A percentile compares a stretch with the other conserved stretches of the same genome.
These are phyloP conservation scores for Myxozyma sirexii DNA, from an alignment of 805 yeast genomes.

Conservation along the genomic window DNA sequence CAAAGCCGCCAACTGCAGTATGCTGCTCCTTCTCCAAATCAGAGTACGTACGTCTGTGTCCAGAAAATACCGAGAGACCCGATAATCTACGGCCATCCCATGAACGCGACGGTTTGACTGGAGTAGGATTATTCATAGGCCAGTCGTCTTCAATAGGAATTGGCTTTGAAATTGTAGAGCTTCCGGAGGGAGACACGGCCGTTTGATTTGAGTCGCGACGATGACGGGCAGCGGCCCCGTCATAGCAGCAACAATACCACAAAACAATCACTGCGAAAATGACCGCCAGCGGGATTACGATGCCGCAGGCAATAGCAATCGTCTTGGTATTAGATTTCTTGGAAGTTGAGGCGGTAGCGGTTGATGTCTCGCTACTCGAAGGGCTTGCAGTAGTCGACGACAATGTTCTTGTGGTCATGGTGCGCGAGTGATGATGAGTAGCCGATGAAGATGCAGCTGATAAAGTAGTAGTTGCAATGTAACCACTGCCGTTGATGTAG, in stretches of 20 bases:
- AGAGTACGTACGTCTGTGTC: conserved; percentile 29
- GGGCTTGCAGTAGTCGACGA: conserved; percentile 39
- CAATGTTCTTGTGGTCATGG: conserved; percentile 38
- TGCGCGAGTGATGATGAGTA: conserved; percentile 36
- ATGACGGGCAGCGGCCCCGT: conserved; percentile 24
- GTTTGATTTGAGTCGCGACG: conserved; percentile 22
- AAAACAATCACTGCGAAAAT: conserved; percentile 53
- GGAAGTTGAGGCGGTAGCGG: conserved; percentile 36
- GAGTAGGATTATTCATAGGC: conserved; percentile 28
- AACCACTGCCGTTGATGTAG: conserved; percentile 41
- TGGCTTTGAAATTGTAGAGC: conserved; percentile 29
- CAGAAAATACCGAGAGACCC: conserved; percentile 27
- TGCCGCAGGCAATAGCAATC: conserved; percentile 88
- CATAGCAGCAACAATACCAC: conserved; percentile 56
- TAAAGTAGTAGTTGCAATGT: conserved; percentile 16
- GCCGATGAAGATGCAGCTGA: conserved; percentile 38
- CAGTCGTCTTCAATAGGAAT: conserved; percentile 33
- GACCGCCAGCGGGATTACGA: conserved; percentile 70
- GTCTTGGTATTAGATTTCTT: conserved; percentile 47
- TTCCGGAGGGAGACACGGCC: conserved; percentile 19
- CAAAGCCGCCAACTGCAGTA: conserved; percentile 23
- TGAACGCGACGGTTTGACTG: conserved; percentile 9
- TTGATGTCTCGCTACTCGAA: conserved; percentile 20
- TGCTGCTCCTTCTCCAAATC: conserved; percentile 29
- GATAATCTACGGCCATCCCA: conserved; percentile 27